Evolutionary conservation across 2,329 filamentous ascomycete species (phyloP), one percentile per base, ranked within the genome.

Genomic region (Dactylellina drechsleri): DNA sequence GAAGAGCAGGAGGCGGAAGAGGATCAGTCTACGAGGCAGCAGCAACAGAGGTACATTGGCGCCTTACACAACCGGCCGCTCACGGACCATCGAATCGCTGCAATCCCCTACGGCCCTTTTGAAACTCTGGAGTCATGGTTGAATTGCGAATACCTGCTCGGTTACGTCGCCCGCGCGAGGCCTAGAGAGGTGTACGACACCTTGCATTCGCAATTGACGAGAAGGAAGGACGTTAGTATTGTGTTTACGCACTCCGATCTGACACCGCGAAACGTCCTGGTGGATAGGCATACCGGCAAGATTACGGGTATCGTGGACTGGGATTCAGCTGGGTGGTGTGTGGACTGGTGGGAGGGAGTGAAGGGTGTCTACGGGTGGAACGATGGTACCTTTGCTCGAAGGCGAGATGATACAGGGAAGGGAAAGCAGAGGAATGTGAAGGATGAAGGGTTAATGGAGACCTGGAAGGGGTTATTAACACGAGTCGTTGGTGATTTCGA

Each of bases 281-380:
- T 76, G 54, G 72, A 76, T 12, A 50, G 49, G 13, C 20, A 61
- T 13, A 76, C 56, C 8, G 72, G 72, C 10, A 45, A 59, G 18
- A 76, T 76, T 40, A 76, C 72, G 12, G 72, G 72, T 13, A 66
- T 76, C 40, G 64, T 76, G 5, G 72, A 76, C 50, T 76, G 71
- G 71, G 71, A 75, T 54, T 75, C 71, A 6, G 64, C 71, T 10
- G 71, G 71, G 28, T 75, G 71, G 71, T 68, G 64, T 16, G 71
- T 75, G 28, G 64, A 65, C 18, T 75, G 71, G 71, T 75, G 71
- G 71, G 71, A 75, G 36, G 71, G 71, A 7, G 71, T 75, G 16
- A 75, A 75, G 47, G 71, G 71, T 16, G 45, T 75, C 5, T 75
- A 75, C 26, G 71, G 71, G 3, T 75, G 71, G 71, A 75, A 47